A percentile compares a stretch with the other conserved stretches of the same genome.
Evolutionary conservation across 2,329 filamentous ascomycete genomes (phyloP).

Genomic region (Rutstroemia sp.): DNA sequence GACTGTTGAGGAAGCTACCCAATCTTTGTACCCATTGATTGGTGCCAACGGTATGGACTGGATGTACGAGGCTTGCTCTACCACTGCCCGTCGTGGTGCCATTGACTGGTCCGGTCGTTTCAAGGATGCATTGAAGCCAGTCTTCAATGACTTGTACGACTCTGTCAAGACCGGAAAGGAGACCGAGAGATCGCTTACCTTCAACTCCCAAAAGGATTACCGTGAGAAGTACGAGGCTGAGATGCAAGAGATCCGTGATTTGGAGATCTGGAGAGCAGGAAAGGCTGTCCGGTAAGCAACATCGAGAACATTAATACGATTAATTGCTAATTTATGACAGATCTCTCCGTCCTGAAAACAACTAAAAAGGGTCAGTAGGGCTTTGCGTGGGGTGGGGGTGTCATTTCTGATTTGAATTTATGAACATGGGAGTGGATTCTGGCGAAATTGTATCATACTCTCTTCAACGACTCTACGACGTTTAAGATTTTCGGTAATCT

Average conservation of each 20-base stretch:
- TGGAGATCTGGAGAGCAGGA: slow-evolving; percentile 99
- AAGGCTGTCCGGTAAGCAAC: slow-evolving; percentile 79
- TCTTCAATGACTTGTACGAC: slow-evolving; percentile 97
- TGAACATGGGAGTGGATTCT: background rate
- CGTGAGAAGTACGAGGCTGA: slow-evolving; percentile 95
- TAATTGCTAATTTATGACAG: slow-evolving; percentile 32
- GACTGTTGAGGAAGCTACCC: slow-evolving; percentile 99
- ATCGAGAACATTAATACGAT: slow-evolving; percentile 1
- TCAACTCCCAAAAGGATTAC: slow-evolving; percentile 95
- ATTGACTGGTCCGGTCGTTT: slow-evolving; percentile 97
- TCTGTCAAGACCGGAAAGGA: slow-evolving; percentile 84
- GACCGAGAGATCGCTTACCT: slow-evolving; percentile 94
- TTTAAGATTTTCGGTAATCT: slow-evolving; percentile 23
- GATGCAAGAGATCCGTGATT: slow-evolving; percentile 94
- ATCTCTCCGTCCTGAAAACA: slow-evolving; percentile 79
- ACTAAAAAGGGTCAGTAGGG: slow-evolving; percentile 39
- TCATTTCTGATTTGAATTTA: slow-evolving; percentile 18
- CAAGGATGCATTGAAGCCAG: slow-evolving; percentile 97
- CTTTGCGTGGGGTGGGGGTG: slow-evolving; percentile 8
- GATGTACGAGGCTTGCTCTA: slow-evolving; percentile 99
- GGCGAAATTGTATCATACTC: slow-evolving; percentile 31
- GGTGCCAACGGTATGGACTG: slow-evolving; percentile 99
- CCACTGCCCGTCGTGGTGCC: slow-evolving; percentile 93
- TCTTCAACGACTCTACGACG: slow-evolving; percentile 15
- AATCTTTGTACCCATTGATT: slow-evolving; percentile 96